Conservation (phyloP, 2,329 filamentous ascomycete species). For the Immersiporthe knoxdaviesiana region DNA sequence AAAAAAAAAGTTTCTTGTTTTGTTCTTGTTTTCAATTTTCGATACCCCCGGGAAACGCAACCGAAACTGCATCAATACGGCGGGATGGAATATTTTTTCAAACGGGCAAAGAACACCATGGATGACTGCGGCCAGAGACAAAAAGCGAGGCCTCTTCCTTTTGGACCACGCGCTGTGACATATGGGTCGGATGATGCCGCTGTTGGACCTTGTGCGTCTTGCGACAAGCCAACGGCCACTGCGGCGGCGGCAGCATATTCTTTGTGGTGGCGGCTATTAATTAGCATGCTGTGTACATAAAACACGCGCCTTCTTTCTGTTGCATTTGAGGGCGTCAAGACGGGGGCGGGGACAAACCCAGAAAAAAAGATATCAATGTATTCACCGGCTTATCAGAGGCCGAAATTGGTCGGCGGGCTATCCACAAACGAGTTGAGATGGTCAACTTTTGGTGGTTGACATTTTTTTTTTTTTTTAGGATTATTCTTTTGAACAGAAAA, state of each 20-base stretch:
- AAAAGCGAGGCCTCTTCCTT: too few relatives aligned
- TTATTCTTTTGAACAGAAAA: neutral
- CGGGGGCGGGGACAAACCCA: neutral
- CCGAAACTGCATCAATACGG: slow-evolving; percentile 22
- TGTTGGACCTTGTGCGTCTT: neutral
- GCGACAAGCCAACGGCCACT: neutral
- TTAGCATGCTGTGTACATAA: slow-evolving; percentile 4
- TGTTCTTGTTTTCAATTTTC: slow-evolving; percentile 17
- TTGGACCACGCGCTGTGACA: neutral
- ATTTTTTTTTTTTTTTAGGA: too few relatives aligned
- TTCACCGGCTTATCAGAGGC: neutral
- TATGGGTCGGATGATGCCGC: neutral
- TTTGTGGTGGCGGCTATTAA: neutral
- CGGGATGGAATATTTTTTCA: slow-evolving; percentile 11
- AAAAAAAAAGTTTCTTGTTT: slow-evolving; percentile 22
- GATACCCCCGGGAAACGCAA: slow-evolving; percentile 28
- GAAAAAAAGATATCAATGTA: neutral
- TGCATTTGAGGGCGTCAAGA: slow-evolving; percentile 11
- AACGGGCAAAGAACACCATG: neutral
- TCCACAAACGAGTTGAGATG: neutral
- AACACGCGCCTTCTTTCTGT: neutral
- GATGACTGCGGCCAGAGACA: neutral
- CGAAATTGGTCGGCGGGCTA: neutral
- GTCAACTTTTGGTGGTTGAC: neutral
- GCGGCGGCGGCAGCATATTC: neutral